Base-by-base conservation (phyloP, 2,329 filamentous ascomycete genomes). In the Keithomyces neogunnii region DNA sequence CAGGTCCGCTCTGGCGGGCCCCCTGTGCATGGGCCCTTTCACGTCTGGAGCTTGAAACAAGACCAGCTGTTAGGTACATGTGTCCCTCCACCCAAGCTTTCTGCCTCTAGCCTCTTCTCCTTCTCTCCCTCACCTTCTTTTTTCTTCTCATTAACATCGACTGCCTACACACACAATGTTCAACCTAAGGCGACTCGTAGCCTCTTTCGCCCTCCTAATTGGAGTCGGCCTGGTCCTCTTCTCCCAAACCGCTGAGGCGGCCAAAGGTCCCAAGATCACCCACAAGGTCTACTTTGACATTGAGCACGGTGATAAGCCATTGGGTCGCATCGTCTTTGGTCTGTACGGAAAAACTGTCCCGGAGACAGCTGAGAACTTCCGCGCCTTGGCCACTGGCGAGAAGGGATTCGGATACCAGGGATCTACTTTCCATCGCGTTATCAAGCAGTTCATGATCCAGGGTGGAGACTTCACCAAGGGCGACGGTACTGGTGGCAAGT, bases 281-380 rank as follows among this genome's bases (percentile, higher is more conserved):
- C 78, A 88, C 78, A 96, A 95, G 83, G 89, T 93, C 72, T 93
- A 82, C 78, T 92, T 95, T 69, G 88, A 93, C 70, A 84, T 95
- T 59, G 73, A 78, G 63, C 84, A 89, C 64, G 89, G 85, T 63
- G 88, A 88, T 57, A 76, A 89, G 71, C 68, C 78, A 46, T 66
- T 92, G 42, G 89, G 89, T 55, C 82, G 86, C 56, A 78, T 95
- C 60, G 84, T 89, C 59, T 81, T 93, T 36, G 89, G 89, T 61
- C 83, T 95, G 48, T 95, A 93, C 67, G 89, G 88, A 72, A 89
- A 89, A 78, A 92, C 88, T 42, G 85, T 89, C 32, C 89, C 89
- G 62, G 84, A 89, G 80, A 86, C 82, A 19, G 66, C 71, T 39
- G 80, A 84, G 73, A 88, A 88, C 78, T 88, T 85, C 78, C 84